phyloP scores from a whole-genome alignment of 805 yeast genomes.

The Candida andamanensis region DNA sequence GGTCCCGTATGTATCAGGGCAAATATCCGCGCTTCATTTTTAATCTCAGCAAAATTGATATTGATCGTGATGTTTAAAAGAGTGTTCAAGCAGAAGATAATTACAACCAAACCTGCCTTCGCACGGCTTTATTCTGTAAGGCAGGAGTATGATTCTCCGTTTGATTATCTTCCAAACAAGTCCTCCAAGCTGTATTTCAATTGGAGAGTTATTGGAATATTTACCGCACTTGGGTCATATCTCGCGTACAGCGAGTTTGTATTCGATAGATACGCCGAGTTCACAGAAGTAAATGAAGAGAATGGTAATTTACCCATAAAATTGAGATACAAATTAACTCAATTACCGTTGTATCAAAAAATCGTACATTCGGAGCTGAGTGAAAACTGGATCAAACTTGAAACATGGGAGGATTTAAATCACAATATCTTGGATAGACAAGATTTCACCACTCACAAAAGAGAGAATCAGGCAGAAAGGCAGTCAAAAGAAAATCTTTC shows the following conservation, averaged over 20 bases:
- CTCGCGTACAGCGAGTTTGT: constrained; percentile 23
- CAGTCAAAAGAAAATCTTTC: constrained; percentile 19
- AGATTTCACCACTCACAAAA: constrained; percentile 6
- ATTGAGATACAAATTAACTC: constrained; percentile 45
- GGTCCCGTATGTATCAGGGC: too few relatives aligned
- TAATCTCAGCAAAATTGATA: too few relatives aligned
- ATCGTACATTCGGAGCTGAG: constrained; percentile 42
- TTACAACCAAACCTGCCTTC: too few relatives aligned
- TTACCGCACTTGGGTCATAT: constrained; percentile 18
- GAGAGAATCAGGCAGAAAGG: constrained; percentile 1
- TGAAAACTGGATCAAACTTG: constrained; percentile 41
- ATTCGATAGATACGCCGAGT: constrained; percentile 20
- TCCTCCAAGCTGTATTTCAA: constrained; percentile 20
- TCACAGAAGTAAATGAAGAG: constrained; percentile 17
- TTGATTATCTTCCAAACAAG: constrained; percentile 21
- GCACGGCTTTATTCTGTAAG: constrained; percentile 19
- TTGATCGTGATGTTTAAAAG: too few relatives aligned
- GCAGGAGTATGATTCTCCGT: constrained; percentile 25
- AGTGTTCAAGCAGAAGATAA: too few relatives aligned
- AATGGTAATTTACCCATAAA: constrained; percentile 25
- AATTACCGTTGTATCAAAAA: constrained; percentile 47
- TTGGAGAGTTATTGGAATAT: constrained; percentile 23
- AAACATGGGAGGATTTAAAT: constrained; percentile 41
- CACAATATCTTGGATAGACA: constrained; percentile 29
- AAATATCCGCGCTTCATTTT: too few relatives aligned